Evolutionary conservation across 2,329 filamentous ascomycete species (phyloP).

Genomic region (Chaetomium globosum): DNA sequence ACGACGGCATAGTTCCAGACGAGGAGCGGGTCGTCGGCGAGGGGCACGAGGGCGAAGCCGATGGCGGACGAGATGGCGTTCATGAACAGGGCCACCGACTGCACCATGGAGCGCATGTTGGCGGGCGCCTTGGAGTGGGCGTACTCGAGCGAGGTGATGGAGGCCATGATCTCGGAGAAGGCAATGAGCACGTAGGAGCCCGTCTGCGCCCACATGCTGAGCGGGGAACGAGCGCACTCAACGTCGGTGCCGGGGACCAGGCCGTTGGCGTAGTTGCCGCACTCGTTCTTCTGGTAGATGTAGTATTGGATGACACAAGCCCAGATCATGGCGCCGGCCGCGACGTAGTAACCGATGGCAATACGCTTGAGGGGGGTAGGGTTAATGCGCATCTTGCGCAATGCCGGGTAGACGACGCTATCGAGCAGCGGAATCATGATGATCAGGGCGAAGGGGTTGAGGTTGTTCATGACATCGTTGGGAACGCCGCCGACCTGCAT

Average conservation of each 20-base stretch:
- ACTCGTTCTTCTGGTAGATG: conserved; percentile 66
- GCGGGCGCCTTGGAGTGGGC: conserved; percentile 75
- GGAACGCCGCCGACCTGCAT: conserved; percentile 71
- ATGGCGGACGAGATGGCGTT: conserved; percentile 69
- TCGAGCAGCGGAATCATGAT: conserved; percentile 75
- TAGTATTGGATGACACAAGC: conserved; percentile 59
- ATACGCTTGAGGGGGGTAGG: conserved; percentile 80
- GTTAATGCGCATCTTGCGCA: conserved; percentile 64
- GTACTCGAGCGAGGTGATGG: conserved; percentile 67
- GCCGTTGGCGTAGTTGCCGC: conserved; percentile 51
- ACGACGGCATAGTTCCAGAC: conserved; percentile 74
- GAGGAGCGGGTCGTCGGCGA: conserved; percentile 62
- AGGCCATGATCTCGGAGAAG: conserved; percentile 53
- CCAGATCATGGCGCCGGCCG: conserved; percentile 61
- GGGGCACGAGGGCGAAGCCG: conserved; percentile 57
- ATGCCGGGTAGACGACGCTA: conserved; percentile 65
- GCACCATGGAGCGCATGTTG: conserved; percentile 76
- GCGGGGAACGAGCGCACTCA: conserved; percentile 50
- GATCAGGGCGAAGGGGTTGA: conserved; percentile 73
- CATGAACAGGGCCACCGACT: conserved; percentile 68
- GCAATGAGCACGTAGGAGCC: conserved; percentile 54
- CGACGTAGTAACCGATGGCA: conserved; percentile 67
- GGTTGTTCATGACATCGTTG: conserved; percentile 75
- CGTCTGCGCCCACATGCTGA: conserved; percentile 67
- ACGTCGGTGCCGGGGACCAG: conserved; percentile 42